phyloP scores from a whole-genome alignment of 257 asterid species.

The Rehmannia glutinosa region DNA sequence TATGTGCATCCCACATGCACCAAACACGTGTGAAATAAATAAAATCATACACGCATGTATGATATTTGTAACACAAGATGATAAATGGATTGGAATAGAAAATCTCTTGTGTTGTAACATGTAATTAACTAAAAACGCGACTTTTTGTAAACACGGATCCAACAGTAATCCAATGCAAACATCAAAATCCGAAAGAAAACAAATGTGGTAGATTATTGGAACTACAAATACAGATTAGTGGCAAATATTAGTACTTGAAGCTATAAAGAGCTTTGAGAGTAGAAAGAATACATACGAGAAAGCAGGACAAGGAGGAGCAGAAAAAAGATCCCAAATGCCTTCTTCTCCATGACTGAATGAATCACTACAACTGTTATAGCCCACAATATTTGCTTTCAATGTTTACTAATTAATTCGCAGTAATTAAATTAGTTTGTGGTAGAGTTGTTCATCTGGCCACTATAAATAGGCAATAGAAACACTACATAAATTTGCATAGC shows the following conservation, averaged over 20 bases:
- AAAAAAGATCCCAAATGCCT: constrained; percentile 25
- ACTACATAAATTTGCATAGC: background rate
- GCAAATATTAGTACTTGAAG: background rate
- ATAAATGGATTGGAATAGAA: too few relatives aligned
- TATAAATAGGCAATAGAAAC: background rate
- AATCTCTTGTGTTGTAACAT: too few relatives aligned
- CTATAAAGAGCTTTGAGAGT: background rate
- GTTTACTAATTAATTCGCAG: background rate
- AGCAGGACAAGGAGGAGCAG: constrained; percentile 26
- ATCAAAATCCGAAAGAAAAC: too few relatives aligned
- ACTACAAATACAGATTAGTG: too few relatives aligned
- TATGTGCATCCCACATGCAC: background rate
- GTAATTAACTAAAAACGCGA: background rate
- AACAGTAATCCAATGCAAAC: too few relatives aligned
- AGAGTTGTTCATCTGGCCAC: background rate
- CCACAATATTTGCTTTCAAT: background rate
- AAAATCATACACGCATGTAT: background rate
- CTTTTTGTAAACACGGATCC: background rate
- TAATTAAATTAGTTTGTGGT: background rate
- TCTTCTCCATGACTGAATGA: constrained; percentile 13
- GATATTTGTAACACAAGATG: too few relatives aligned
- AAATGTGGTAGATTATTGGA: too few relatives aligned
- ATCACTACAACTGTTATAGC: background rate
- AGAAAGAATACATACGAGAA: constrained; percentile 26
- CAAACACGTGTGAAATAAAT: too few relatives aligned